Conservation (phyloP, 2,329 filamentous ascomycete genomes). For the Tolypocladium amazonense region DNA sequence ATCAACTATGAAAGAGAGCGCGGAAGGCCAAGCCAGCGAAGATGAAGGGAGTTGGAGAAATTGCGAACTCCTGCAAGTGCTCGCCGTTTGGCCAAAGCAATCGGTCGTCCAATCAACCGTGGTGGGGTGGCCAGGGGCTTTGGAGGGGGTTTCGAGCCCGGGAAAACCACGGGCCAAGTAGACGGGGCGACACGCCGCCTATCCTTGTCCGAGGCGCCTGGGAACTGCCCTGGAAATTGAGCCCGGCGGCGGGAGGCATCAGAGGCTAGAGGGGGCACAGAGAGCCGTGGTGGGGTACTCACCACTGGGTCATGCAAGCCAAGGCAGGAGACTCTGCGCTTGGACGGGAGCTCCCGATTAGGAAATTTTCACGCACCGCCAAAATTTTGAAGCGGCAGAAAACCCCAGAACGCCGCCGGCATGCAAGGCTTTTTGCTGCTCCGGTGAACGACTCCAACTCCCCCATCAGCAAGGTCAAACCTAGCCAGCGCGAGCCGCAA, state of each 20-base stretch:
- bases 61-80: background rate
- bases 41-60: slow-evolving; percentile 7
- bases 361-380: slow-evolving; percentile 10
- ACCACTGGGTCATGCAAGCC: background rate
- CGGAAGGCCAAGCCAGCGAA: slow-evolving; percentile 4
- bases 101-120: slow-evolving; percentile 29
- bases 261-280: background rate
- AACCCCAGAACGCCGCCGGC: background rate
- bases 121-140: slow-evolving; percentile 11
- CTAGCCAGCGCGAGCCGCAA: background rate
- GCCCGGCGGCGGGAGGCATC: background rate
- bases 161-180: slow-evolving; percentile 8
- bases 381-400: slow-evolving; percentile 15
- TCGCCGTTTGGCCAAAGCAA: background rate
- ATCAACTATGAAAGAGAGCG: slow-evolving; percentile 1
- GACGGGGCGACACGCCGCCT: background rate
- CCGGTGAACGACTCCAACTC: background rate
- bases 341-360: background rate
- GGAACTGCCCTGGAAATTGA: background rate
- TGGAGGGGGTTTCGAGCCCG: background rate
- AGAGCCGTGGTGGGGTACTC: background rate
- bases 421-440: slow-evolving; percentile 4
- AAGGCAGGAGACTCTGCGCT: background rate
- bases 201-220: background rate
- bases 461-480: background rate